Evolutionary conservation across 257 asterid species (phyloP).

Genomic region (Petrea volubilis): DNA sequence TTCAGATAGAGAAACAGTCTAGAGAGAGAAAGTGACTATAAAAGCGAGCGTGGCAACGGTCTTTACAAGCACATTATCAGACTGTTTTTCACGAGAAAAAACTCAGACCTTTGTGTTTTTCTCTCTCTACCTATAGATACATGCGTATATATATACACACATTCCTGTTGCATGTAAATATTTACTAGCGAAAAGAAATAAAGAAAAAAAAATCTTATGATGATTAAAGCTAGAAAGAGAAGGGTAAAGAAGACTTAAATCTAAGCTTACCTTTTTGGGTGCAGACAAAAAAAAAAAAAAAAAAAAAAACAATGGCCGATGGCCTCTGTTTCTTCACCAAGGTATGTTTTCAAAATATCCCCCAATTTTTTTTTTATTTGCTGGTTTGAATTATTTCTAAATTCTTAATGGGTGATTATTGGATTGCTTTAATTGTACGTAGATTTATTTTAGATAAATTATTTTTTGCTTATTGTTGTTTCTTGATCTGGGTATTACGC

Average conservation of each 20-base stretch:
- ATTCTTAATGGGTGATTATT: neutral
- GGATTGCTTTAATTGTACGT: constrained; percentile 1
- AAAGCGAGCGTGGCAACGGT: constrained; percentile 44
- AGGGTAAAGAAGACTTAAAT: constrained; percentile 43
- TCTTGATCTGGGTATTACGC: constrained; percentile 36
- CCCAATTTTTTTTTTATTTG: neutral
- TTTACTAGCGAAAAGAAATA: neutral
- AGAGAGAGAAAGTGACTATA: constrained; percentile 1
- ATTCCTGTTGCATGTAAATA: constrained; percentile 29
- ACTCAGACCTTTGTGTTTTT: constrained; percentile 20
- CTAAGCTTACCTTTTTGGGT: constrained; percentile 39
- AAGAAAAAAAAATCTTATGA: constrained; percentile 8
- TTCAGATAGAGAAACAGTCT: neutral
- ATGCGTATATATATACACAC: neutral
- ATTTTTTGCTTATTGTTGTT: neutral
- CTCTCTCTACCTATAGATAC: constrained; percentile 25
- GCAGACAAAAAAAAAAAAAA: neutral
- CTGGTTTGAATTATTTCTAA: neutral
- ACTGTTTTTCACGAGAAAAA: constrained; percentile 52
- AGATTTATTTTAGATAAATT: neutral
- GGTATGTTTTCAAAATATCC: constrained; percentile 37
- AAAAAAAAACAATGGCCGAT: constrained; percentile 69
- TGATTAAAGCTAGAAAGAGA: constrained; percentile 47
- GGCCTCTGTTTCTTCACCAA: constrained; percentile 49
- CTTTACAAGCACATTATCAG: constrained; percentile 25